phyloP scores from a whole-genome alignment of 208 protist genomes.

The Balamuthia mandrillaris region DNA sequence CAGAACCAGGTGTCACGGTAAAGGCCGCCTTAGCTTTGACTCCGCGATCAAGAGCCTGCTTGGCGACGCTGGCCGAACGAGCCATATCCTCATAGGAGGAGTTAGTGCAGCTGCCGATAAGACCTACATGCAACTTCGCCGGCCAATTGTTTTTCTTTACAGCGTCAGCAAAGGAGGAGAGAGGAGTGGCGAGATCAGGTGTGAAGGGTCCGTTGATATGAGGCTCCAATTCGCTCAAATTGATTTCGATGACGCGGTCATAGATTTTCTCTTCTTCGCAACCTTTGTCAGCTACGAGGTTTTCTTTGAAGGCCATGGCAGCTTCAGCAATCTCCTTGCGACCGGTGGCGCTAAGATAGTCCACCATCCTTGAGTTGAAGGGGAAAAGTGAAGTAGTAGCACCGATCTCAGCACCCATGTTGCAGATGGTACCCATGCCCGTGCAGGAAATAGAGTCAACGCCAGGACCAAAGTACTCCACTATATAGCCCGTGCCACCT shows the following conservation, averaged over 20 bases:
- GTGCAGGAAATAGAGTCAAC: conserved; percentile 78
- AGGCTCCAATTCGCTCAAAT: conserved; percentile 75
- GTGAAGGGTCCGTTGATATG: conserved; percentile 85
- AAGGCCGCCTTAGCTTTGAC: conserved; percentile 71
- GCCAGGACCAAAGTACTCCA: conserved; percentile 82
- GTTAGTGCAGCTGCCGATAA: conserved; percentile 85
- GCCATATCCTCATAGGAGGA: conserved; percentile 81
- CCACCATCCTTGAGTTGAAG: conserved; percentile 62
- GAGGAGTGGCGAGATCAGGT: conserved; percentile 63
- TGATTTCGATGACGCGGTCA: conserved; percentile 80
- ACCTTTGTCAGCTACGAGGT: conserved; percentile 38
- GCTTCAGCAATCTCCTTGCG: conserved; percentile 62
- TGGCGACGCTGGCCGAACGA: conserved; percentile 63
- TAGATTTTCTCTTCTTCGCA: conserved; percentile 58
- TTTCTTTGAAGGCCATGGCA: conserved; percentile 41
- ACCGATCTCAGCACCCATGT: conserved; percentile 87
- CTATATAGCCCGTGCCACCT: conserved; percentile 77
- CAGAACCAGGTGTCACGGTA: conserved; percentile 79
- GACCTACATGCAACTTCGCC: conserved; percentile 65
- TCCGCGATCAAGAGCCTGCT: conserved; percentile 74
- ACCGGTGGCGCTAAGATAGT: conserved; percentile 71
- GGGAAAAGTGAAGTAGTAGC: conserved; percentile 85
- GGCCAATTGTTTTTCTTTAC: conserved; percentile 76
- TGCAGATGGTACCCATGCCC: conserved; percentile 82
- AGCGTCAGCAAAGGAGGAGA: conserved; percentile 59